Evolutionary conservation across 2,329 filamentous ascomycete genomes (phyloP).

Genomic region (Colletotrichum horii): DNA sequence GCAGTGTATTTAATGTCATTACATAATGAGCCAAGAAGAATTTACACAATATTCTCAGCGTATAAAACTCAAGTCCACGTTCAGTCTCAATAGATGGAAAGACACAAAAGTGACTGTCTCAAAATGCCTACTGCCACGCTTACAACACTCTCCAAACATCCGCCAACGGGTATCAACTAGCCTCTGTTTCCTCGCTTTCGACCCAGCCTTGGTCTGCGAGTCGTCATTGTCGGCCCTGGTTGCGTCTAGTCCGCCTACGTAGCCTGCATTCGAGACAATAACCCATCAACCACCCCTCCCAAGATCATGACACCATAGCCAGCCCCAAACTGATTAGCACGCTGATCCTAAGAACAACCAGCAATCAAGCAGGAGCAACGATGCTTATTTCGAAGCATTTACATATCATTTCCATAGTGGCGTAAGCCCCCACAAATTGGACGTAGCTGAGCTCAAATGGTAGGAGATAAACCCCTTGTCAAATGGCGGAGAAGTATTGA

Average conservation of each 20-base stretch:
- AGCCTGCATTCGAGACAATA: neutral
- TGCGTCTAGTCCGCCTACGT: neutral
- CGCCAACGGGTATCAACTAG: fast-evolving
- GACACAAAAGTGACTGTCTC: neutral
- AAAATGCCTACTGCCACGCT: neutral
- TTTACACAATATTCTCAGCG: neutral
- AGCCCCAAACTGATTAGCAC: neutral
- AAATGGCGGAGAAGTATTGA: neutral
- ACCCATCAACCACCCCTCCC: neutral
- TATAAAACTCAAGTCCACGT: neutral
- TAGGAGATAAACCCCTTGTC: neutral
- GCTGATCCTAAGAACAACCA: neutral
- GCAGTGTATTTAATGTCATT: neutral
- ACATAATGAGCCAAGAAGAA: neutral
- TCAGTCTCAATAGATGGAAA: neutral
- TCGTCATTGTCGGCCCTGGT: neutral
- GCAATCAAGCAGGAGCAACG: neutral
- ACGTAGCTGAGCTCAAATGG: neutral
- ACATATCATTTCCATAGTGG: neutral
- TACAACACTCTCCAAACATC: neutral
- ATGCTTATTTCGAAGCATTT: neutral
- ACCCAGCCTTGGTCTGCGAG: neutral
- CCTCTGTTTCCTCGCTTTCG: neutral
- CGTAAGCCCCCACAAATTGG: neutral
- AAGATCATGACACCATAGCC: neutral